These are phyloP conservation scores for Yamadazyma endophytica DNA, from an alignment of 805 yeast genomes.

Conservation along the genomic window DNA sequence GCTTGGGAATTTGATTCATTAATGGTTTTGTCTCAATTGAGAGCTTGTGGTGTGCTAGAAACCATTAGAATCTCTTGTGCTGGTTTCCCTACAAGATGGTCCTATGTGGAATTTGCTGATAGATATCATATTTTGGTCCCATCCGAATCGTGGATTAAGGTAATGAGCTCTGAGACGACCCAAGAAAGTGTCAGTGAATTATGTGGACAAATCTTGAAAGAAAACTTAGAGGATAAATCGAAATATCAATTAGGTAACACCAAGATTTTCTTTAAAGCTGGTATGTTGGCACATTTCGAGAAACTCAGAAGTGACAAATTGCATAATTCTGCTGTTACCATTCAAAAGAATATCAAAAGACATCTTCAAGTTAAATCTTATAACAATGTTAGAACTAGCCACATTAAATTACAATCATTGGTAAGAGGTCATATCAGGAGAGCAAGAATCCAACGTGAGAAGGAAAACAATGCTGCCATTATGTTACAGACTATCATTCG, in stretches of 20 bases:
- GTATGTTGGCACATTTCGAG: slow-evolving; percentile 90
- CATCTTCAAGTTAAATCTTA: slow-evolving; percentile 59
- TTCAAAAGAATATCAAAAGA: slow-evolving; percentile 79
- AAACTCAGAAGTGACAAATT: slow-evolving; percentile 78
- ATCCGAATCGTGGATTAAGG: slow-evolving; percentile 63
- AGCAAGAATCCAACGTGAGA: slow-evolving; percentile 47
- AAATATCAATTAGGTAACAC: slow-evolving; percentile 90
- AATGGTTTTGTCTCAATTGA: slow-evolving; percentile 90
- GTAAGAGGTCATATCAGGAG: slow-evolving; percentile 64
- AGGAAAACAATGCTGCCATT: slow-evolving; percentile 59
- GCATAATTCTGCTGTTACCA: slow-evolving; percentile 70
- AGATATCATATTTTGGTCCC: slow-evolving; percentile 81
- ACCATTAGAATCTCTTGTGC: slow-evolving; percentile 96
- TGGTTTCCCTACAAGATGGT: slow-evolving; percentile 96
- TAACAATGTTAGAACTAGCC: slow-evolving; percentile 48
- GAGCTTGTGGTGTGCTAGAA: slow-evolving; percentile 98
- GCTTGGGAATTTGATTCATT: slow-evolving; percentile 96
- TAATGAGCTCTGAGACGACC: slow-evolving; percentile 48
- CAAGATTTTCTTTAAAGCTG: slow-evolving; percentile 93
- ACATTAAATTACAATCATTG: slow-evolving; percentile 55
- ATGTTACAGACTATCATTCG: slow-evolving; percentile 66
- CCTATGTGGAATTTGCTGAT: slow-evolving; percentile 87
- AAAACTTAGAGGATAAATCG: slow-evolving; percentile 57
- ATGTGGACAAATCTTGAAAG: slow-evolving; percentile 63
- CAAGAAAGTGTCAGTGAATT: slow-evolving; percentile 57